phyloP scores from a whole-genome alignment of 768 basidiomycete genomes.

The Phlebiopsis flavidoalba region DNA sequence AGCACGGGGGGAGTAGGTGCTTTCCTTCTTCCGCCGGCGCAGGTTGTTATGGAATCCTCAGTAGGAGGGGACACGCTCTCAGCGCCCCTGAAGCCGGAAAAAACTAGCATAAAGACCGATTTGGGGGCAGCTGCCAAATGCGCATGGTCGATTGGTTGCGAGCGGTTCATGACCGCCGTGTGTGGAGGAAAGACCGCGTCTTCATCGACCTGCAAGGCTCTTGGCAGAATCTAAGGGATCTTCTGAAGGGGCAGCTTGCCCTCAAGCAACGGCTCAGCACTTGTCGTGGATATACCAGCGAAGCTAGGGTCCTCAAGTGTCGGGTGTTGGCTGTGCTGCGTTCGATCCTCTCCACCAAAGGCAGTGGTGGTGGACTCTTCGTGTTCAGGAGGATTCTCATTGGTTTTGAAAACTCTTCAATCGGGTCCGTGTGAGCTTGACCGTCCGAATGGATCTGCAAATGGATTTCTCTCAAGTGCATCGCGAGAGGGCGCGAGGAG shows the following conservation, averaged over 20 bases:
- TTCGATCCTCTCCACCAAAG: constrained; percentile 11
- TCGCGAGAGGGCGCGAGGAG: constrained; percentile 51
- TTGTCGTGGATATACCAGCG: not conserved
- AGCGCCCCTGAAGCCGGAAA: constrained; percentile 20
- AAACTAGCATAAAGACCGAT: too few species aligned
- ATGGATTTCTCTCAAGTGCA: constrained; percentile 70
- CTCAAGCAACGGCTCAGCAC: not conserved
- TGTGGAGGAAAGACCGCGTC: constrained; percentile 19
- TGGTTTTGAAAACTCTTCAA: constrained; percentile 59
- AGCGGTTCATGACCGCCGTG: constrained; percentile 15
- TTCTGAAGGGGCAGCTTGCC: constrained; percentile 13
- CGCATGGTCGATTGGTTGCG: constrained; percentile 10
- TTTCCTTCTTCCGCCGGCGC: not conserved
- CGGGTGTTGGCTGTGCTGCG: constrained; percentile 11
- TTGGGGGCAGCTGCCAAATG: constrained; percentile 1
- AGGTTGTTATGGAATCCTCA: constrained; percentile 9
- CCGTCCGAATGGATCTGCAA: constrained; percentile 68
- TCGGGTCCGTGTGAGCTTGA: constrained; percentile 70
- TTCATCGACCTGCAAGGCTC: constrained; percentile 23
- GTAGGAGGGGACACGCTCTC: constrained; percentile 18
- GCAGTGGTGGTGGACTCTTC: constrained; percentile 6
- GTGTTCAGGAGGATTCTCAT: constrained; percentile 23
- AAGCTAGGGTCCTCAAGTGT: constrained; percentile 16
- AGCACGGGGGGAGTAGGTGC: constrained; percentile 13
- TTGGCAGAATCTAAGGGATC: constrained; percentile 40